Base-by-base conservation (phyloP, 2,329 filamentous ascomycete species). In the Xylariales sp. region DNA sequence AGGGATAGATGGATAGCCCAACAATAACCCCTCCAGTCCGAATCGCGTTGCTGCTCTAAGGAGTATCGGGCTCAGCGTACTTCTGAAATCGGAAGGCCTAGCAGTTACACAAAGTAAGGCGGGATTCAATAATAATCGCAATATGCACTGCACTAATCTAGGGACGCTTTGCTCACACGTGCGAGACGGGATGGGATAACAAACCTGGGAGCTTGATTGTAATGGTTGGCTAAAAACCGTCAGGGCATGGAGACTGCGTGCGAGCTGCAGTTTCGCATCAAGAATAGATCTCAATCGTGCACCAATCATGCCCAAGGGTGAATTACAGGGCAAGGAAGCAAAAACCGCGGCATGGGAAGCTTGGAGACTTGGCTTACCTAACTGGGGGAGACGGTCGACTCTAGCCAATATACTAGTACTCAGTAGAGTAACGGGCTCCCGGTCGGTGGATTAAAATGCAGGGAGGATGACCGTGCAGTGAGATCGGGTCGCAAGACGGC, bases 351-450 rank as follows among this genome's bases (percentile, higher is more conserved):
- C 58, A 23, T 41, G 62, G 36, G 46, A 66, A 63, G 56, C 49
- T 43, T 32, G 43, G 43, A 53, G 50, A 67, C 61, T 69, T 67
- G 57, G 68, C 69, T 71, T 71, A 64, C 69, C 69, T 61, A 62
- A 57, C 52, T 64, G 49, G 53, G 59, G 56, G 36, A 65, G 46
- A 34, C 10, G 39, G 39, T 14, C 9, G 39, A 10, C 16, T 46
- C 41, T 53, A 49, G 61, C 62, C 67, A 64, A 55, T 67, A 32
- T 69, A 23, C 23, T 23, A 23, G 23, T 23, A 23, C 23, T 23
- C 23, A 1, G 23, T 23, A 46, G 18, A n/a, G 48, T n/a, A 48
- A 41, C 36, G 28, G 61, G 55, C 52, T 70, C 41, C 50, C 34
- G 46, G 55, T 36, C 18, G 39, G 39, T 52, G 49, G 60, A 57